Conservation (phyloP, 2,329 filamentous ascomycete genomes). For the Thelonectria blattea region DNA sequence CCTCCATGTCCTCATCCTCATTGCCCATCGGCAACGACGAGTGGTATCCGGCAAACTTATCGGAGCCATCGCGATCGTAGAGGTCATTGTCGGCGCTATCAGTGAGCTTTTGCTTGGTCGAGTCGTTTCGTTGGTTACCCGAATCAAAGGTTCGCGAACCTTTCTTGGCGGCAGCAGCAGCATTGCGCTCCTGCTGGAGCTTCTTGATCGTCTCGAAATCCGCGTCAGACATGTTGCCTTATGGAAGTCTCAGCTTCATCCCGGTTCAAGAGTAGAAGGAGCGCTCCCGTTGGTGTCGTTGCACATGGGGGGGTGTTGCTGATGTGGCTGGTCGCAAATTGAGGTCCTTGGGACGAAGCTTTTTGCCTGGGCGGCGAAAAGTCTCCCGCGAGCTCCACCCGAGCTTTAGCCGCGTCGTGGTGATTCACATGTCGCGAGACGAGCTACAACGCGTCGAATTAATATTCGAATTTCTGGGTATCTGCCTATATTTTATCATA, state of each 20-base stretch:
- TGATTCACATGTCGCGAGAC: background rate
- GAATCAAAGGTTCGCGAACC: conserved; percentile 80
- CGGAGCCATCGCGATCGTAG: conserved; percentile 77
- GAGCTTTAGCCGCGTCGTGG: conserved; percentile 42
- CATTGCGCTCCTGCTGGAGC: conserved; percentile 93
- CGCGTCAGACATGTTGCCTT: conserved; percentile 70
- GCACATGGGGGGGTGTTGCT: conserved; percentile 45
- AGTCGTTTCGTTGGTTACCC: conserved; percentile 82
- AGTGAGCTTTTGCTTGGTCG: conserved; percentile 89
- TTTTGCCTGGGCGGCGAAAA: conserved; percentile 44
- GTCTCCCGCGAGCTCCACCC: conserved; percentile 31
- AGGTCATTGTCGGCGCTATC: conserved; percentile 88
- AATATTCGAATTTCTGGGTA: background rate
- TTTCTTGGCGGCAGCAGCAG: conserved; percentile 77
- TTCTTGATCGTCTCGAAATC: conserved; percentile 88
- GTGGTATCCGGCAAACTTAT: conserved; percentile 90
- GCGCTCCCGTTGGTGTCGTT: conserved; percentile 43
- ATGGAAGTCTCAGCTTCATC: conserved; percentile 47
- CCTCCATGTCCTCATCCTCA: conserved; percentile 79
- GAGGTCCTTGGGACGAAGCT: conserved; percentile 36
- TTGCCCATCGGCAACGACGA: conserved; percentile 83
- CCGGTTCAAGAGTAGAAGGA: conserved; percentile 49
- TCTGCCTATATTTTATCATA: background rate
- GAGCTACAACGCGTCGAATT: background rate
- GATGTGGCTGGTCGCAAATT: conserved; percentile 41